These are phyloP conservation scores for Solanum chilense DNA, from an alignment of 257 asterid species.

Conservation along the genomic window DNA sequence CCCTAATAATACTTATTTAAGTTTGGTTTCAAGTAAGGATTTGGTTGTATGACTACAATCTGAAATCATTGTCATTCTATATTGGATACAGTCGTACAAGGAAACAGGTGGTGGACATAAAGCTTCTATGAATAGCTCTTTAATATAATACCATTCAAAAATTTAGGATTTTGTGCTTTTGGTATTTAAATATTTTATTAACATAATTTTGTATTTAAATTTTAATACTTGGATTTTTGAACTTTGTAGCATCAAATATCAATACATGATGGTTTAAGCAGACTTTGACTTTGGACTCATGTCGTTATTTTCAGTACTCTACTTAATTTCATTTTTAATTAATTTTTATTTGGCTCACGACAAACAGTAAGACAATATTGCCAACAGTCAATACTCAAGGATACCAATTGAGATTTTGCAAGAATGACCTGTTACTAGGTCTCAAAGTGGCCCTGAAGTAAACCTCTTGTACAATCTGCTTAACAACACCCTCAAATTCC, in stretches of 20 bases:
- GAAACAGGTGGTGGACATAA: background rate
- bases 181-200: background rate
- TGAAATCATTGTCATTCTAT: background rate
- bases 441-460: background rate
- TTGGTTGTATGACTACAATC: background rate
- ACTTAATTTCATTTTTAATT: too few species aligned
- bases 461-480: background rate
- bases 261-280: background rate
- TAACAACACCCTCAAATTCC: background rate
- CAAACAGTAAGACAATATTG: background rate
- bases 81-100: background rate
- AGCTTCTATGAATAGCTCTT: background rate
- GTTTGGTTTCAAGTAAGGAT: too few species aligned
- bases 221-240: background rate
- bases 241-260: background rate
- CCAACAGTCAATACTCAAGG: background rate
- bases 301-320: background rate
- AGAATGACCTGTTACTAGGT: background rate
- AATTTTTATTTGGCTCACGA: background rate
- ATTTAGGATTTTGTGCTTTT: background rate
- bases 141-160: background rate
- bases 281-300: background rate
- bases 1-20: background rate
- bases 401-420: background rate
- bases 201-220: background rate